Evolutionary conservation across 176 grass and related monocot genomes (phyloP), one percentile per base, ranked within the genome.

Genomic region (Alopecurus myosuroides): DNA sequence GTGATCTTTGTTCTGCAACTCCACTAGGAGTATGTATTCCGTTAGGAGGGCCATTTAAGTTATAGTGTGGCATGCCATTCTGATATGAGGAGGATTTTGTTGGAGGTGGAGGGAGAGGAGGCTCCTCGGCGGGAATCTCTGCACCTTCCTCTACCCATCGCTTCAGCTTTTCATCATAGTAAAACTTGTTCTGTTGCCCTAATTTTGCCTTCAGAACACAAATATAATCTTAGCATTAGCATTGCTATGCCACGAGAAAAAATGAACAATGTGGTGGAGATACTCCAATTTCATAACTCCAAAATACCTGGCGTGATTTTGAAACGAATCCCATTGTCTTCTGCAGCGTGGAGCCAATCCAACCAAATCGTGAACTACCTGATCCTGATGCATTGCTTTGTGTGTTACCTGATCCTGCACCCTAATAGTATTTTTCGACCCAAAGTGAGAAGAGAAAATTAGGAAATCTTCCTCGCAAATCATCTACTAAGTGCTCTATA

Each of bases 91-190:
- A 70, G 22, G 91, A 37, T 79, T 85, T 88, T 45, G 89, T 91
- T 68, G 93, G 93, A 85, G 97, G 97, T 56, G 97, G 97, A 34
- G 93, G 84, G 48, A 96, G 91, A 40, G 88, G 87, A 71, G 91
- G 70, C 41, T 93, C 95, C 80, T 88, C 92, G 0, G 87, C 87
- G 68, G 89, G 91, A 89, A 89, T 76, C 20, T 74, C 93, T 80
- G 91, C 86, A 81, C 97, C 97, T 88, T 99, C 92, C 84, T 99
- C 93, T 45, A 99, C 97, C 97, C 97, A 99, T 79, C 88, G 92
- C 84, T 96, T 99, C 58, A 99, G 76, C 52, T 96, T 94, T 40
- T 92, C 97, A 33, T 99, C 91, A 58, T 99, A 99, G 82, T 99
- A 99, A 74, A 99, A 99, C 87, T 92, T 99, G 75, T 99, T 99